These are phyloP conservation scores for Ogataea saltuana DNA, from an alignment of 805 yeast genomes.

Conservation along the genomic window DNA sequence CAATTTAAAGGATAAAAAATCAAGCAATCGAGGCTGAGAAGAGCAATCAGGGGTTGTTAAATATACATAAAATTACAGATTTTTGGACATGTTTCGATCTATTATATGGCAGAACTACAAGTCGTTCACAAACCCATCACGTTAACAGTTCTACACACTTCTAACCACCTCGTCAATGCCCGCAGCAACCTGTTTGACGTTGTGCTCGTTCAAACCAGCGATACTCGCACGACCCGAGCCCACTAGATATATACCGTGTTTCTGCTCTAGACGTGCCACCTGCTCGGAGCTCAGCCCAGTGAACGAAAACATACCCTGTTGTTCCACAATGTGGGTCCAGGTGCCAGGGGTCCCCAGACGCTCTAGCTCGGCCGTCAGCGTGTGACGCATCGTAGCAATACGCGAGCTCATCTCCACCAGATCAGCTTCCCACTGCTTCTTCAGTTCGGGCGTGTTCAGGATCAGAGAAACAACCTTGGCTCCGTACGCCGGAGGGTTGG, in stretches of 20 bases:
- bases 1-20: neutral
- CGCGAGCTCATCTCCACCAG: constrained; percentile 85
- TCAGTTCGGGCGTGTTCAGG: constrained; percentile 64
- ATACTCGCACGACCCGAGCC: constrained; percentile 87
- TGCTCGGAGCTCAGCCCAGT: constrained; percentile 81
- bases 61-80: too few species aligned
- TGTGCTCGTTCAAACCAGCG: constrained; percentile 84
- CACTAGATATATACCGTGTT: constrained; percentile 81
- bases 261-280: constrained; percentile 71
- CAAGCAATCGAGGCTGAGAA: constrained; percentile 1
- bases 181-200: constrained; percentile 75
- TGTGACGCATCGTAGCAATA: constrained; percentile 74
- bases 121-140: neutral
- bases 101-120: neutral
- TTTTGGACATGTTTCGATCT: too few species aligned
- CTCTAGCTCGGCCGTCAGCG: constrained; percentile 60
- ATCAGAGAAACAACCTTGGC: constrained; percentile 84
- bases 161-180: constrained; percentile 78
- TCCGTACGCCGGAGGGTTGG: constrained; percentile 95
- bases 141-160: constrained; percentile 4
- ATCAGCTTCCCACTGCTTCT: constrained; percentile 80
- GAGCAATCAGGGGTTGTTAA: neutral
- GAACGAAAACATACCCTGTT: constrained; percentile 96
- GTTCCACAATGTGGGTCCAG: constrained; percentile 89
- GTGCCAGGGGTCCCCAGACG: constrained; percentile 77